Conservation (phyloP, 331 rosid species). For the Cydonia oblonga region DNA sequence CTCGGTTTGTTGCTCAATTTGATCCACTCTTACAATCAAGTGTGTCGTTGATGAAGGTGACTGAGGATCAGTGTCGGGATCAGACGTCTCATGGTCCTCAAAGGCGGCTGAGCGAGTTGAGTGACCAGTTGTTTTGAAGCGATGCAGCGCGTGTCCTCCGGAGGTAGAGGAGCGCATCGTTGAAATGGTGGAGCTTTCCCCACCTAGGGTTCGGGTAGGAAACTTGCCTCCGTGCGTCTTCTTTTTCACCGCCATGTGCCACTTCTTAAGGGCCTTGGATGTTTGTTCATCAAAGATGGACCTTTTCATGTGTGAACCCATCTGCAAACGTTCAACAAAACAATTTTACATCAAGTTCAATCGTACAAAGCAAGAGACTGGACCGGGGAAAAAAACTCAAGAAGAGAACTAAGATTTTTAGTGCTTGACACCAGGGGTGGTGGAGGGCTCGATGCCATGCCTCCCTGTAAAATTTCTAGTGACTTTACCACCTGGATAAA, state of each 20-base stretch:
- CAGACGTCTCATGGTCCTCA: constrained; percentile 32
- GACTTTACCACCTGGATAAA: not conserved
- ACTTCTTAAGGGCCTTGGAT: constrained; percentile 61
- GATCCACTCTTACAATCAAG: constrained; percentile 30
- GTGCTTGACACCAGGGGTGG: not conserved
- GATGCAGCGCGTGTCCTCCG: constrained; percentile 40
- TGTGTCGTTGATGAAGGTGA: constrained; percentile 18
- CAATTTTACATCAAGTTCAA: not conserved
- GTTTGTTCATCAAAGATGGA: constrained; percentile 87
- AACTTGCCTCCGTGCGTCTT: constrained; percentile 39
- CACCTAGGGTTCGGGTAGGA: constrained; percentile 8
- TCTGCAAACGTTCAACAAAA: constrained; percentile 31
- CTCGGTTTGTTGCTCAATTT: constrained; percentile 16
- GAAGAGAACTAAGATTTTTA: no score
- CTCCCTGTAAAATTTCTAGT: not conserved
- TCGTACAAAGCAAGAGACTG: not conserved
- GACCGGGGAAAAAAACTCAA: no score
- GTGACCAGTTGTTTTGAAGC: constrained; percentile 71
- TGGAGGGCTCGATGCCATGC: not conserved
- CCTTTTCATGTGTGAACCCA: constrained; percentile 76
- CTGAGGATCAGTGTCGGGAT: constrained; percentile 27
- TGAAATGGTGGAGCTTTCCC: constrained; percentile 38
- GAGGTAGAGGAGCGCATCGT: constrained; percentile 14
- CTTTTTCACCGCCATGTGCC: constrained; percentile 67
- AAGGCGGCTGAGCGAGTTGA: constrained; percentile 24